Base-by-base conservation (phyloP, 2,329 filamentous ascomycete genomes). In the Beauveria caledonica region DNA sequence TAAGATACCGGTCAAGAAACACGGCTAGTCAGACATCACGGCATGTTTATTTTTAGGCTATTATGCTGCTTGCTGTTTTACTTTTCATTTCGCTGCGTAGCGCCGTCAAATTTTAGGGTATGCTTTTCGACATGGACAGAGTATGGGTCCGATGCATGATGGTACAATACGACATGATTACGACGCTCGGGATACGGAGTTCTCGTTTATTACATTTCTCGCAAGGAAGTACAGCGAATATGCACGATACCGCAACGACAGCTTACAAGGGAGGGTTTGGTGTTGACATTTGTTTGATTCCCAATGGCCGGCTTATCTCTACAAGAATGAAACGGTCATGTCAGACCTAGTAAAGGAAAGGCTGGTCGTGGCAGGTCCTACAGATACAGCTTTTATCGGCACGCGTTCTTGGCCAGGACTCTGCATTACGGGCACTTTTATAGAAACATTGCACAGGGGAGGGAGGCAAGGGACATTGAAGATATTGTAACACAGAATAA, bases 121-220 rank as follows among this genome's bases (percentile, higher is more conserved):
- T 52, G 13, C 23, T 45, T 48, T 42, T 45, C 13, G 36, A 52
- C 23, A 52, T 27, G 19, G 33, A 25, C 5, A 33, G 13, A 27
- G 25, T 48, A 25, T 40, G 39, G 25, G 15, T n/a, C 51, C 45
- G 48, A 59, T 13, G 39, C 39, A 33, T 25, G 33, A 52, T 44
- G 39, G 49, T 59, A 15, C 48, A 52, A 33, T 9, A 59, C 13
- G 56, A 52, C 56, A 52, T 52, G 25, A 13, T 58, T 59, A 52
- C 39, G 56, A 52, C 46, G 48, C 56, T 27, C 25, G 48, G 56
- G 36, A 50, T 23, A 36, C 48, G 56, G 56, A 51, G 56, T 51
- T 58, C 51, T 54, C 42, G 29, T 42, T 7, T 44, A 42, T 52
- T 29, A 13, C 40, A 49, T 40, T 40, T 40, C 19, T 49, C 54